A percentile compares a stretch with the other conserved stretches of the same genome.
These are phyloP conservation scores for Pigoraptor vietnamica DNA, from an alignment of 78 protist genomes.

Conservation along the genomic window DNA sequence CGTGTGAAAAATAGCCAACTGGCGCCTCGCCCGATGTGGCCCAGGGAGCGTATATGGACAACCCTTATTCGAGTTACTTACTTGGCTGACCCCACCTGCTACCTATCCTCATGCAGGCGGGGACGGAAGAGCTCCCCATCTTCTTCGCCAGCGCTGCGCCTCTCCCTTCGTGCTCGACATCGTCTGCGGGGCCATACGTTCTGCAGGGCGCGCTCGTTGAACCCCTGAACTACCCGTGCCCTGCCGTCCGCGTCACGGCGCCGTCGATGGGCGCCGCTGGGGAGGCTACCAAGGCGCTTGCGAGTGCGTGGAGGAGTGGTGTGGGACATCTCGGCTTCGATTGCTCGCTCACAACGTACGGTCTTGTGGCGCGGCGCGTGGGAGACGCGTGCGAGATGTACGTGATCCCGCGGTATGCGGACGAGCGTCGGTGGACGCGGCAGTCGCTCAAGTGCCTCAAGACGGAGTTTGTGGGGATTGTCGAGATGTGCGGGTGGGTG, in stretches of 20 bases:
- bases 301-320: neutral
- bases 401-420: neutral
- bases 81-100: no score
- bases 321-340: neutral
- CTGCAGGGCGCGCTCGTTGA: neutral
- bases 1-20: no score
- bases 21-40: no score
- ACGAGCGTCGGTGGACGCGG: neutral
- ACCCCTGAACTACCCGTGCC: neutral
- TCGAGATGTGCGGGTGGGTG: neutral
- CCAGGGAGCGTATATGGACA: no score
- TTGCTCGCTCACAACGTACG: neutral
- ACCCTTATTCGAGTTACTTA: no score
- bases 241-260: neutral
- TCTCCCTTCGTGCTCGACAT: neutral
- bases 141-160: neutral
- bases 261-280: neutral
- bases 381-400: neutral
- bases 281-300: neutral
- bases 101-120: neutral
- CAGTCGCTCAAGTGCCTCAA: neutral
- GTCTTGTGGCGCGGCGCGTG: neutral
- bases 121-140: neutral
- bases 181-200: neutral
- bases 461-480: neutral